Conservation (phyloP, 75 land plant genomes). For the Isoetes taiwanensis region DNA sequence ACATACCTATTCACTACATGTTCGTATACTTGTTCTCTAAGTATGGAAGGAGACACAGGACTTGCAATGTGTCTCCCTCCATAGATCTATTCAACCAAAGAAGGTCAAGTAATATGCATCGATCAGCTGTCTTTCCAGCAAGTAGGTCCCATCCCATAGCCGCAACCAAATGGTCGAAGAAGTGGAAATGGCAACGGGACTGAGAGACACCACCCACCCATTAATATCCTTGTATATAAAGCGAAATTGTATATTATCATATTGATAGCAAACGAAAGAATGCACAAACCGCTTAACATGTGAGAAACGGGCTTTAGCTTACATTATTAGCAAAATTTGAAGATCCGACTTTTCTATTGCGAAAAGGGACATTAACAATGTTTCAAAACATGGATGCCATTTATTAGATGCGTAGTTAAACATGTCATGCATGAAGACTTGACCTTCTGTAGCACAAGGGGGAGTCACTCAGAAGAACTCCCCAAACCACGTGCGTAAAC, state of each 20-base stretch:
- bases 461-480: too few relatives aligned
- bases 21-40: too few relatives aligned
- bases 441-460: conserved; percentile 13
- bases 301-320: conserved; percentile 12
- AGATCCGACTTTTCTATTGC: conserved; percentile 48
- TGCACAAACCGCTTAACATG: too few relatives aligned
- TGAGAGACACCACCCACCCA: conserved; percentile 10
- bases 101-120: conserved; percentile 60
- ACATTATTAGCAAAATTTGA: conserved; percentile 77
- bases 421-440: conserved; percentile 57
- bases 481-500: too few relatives aligned
- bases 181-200: conserved; percentile 78
- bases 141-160: conserved; percentile 95
- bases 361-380: conserved; percentile 63
- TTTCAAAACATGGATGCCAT: conserved; percentile 67
- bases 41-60: too few relatives aligned
- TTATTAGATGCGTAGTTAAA: conserved; percentile 79
- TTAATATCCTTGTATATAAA: too few relatives aligned
- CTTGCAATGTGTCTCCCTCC: too few relatives aligned
- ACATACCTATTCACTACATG: too few relatives aligned
- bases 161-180: conserved; percentile 82
- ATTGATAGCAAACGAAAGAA: too few relatives aligned
- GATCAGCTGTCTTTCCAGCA: conserved; percentile 51
- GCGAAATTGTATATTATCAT: too few relatives aligned
- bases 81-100: conserved; percentile 77